Conservation (phyloP, 2,329 filamentous ascomycete genomes). For the Fusarium sp. region DNA sequence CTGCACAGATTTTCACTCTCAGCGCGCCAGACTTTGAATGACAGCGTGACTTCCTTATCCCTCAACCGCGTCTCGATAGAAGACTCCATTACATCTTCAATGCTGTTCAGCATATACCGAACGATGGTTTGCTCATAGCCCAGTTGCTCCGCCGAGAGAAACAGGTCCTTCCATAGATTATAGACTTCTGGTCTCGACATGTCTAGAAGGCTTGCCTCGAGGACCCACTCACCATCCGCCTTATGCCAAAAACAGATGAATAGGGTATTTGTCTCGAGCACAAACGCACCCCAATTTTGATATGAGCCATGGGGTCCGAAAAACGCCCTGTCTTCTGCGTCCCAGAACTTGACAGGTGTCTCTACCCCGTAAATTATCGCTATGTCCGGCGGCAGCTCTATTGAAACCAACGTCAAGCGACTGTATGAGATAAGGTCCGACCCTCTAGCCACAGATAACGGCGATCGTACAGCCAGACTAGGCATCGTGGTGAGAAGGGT, state of each 20-base stretch:
- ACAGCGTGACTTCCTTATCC: not conserved
- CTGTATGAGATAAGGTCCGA: not conserved
- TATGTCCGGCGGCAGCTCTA: not conserved
- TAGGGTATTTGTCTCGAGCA: not conserved
- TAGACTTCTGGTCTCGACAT: not conserved
- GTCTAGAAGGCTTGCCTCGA: not conserved
- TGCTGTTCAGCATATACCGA: not conserved
- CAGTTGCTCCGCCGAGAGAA: not conserved
- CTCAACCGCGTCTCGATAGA: accelerated
- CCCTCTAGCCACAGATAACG: not conserved
- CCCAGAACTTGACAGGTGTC: not conserved
- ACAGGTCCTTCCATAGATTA: not conserved
- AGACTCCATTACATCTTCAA: not conserved
- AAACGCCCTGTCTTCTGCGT: not conserved
- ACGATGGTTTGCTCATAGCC: not conserved
- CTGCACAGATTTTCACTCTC: not conserved
- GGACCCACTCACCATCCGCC: accelerated
- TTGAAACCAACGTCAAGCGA: not conserved
- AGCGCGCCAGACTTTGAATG: not conserved
- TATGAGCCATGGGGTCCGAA: not conserved
- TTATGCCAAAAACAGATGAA: not conserved
- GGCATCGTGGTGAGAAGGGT: not conserved
- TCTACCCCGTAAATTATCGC: not conserved
- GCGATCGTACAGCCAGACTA: not conserved
- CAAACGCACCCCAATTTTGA: not conserved